Conservation (phyloP, 2,329 filamentous ascomycete species). For the Daldinia sp. region DNA sequence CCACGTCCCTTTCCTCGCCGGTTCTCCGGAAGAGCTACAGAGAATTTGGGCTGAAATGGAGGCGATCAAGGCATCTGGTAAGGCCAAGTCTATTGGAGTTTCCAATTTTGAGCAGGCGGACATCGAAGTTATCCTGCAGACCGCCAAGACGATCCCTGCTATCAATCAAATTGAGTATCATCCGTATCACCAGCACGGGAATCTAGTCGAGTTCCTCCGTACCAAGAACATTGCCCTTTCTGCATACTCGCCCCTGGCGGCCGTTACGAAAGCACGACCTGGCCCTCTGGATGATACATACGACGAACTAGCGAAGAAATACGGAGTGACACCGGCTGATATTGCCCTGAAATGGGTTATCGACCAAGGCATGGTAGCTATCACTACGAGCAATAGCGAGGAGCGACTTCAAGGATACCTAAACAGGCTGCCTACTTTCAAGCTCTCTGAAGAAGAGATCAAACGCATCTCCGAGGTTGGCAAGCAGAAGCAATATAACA, state of each 20-base stretch:
- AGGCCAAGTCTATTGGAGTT: constrained; percentile 77
- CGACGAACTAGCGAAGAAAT: not conserved
- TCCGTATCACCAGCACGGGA: constrained; percentile 76
- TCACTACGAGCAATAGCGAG: not conserved
- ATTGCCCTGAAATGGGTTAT: not conserved
- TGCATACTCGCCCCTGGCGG: too few relatives aligned
- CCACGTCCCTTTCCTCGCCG: constrained; percentile 67
- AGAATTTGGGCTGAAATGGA: constrained; percentile 69
- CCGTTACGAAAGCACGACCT: too few relatives aligned
- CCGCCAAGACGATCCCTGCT: constrained; percentile 71
- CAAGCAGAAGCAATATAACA: not conserved
- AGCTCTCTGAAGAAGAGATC: not conserved
- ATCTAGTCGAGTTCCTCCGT: constrained; percentile 65
- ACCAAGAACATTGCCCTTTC: too few relatives aligned
- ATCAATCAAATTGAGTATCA: constrained; percentile 87
- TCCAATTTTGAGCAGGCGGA: constrained; percentile 75
- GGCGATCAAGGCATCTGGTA: constrained; percentile 74
- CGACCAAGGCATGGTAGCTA: not conserved
- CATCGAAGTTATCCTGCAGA: constrained; percentile 67
- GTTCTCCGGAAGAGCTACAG: constrained; percentile 65
- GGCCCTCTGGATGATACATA: not conserved
- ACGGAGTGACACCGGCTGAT: not conserved
- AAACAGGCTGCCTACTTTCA: not conserved
- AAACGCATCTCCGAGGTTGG: not conserved
- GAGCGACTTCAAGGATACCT: not conserved